phyloP scores from a whole-genome alignment of 2,329 filamentous ascomycete species.

The Nemania sp. region DNA sequence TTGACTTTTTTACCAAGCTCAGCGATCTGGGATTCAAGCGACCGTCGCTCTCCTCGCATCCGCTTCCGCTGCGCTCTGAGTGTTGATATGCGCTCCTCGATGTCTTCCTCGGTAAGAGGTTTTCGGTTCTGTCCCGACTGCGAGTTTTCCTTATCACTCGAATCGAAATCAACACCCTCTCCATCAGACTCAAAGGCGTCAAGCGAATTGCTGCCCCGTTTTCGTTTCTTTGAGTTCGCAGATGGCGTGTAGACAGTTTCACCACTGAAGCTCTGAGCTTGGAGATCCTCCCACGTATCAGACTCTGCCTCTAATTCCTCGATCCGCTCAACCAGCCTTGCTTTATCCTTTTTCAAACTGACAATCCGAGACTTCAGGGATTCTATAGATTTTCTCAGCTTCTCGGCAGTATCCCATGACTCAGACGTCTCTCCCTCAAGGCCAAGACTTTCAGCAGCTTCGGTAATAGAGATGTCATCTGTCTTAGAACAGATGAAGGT shows the following conservation, averaged over 20 bases:
- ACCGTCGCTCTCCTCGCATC: constrained; percentile 36
- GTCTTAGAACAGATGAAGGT: constrained; percentile 53
- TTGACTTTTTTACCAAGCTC: constrained; percentile 41
- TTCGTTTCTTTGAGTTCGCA: constrained; percentile 46
- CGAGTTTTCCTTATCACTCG: constrained; percentile 35
- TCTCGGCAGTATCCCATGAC: constrained; percentile 40
- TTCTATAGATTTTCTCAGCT: constrained; percentile 24
- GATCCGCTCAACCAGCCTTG: constrained; percentile 29
- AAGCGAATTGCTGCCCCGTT: constrained; percentile 33
- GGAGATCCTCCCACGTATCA: constrained; percentile 32
- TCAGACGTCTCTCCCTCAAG: constrained; percentile 41
- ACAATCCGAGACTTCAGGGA: constrained; percentile 23
- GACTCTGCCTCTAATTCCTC: constrained; percentile 49
- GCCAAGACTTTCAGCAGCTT: constrained; percentile 42
- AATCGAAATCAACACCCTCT: constrained; percentile 33
- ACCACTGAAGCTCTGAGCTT: constrained; percentile 43
- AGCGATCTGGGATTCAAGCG: constrained; percentile 41
- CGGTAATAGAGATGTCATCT: constrained; percentile 56
- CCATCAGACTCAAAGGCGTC: constrained; percentile 13
- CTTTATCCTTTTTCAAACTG: constrained; percentile 40
- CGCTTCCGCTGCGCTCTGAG: constrained; percentile 41
- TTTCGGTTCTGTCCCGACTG: constrained; percentile 28
- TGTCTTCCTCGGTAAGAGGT: constrained; percentile 47
- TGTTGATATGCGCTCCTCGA: constrained; percentile 40
- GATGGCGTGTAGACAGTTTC: constrained; percentile 40